Evolutionary conservation across 2,329 filamentous ascomycete genomes (phyloP), one percentile per base, ranked within the genome.

Genomic region (Scedosporium boydii): DNA sequence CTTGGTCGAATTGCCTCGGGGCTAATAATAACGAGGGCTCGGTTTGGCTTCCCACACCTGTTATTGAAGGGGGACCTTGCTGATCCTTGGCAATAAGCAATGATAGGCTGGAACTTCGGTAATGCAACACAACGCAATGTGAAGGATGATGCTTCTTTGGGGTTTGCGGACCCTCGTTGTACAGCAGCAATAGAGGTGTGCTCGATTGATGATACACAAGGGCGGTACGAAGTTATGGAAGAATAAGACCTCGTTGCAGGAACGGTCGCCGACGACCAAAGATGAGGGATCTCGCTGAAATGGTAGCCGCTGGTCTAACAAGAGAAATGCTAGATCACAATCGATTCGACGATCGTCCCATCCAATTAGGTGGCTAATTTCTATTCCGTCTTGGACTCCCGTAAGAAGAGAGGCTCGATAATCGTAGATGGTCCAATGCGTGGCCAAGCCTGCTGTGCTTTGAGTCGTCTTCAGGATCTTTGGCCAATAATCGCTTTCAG

Each of bases 101-200:
- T 61, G 59, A 61, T 56, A 61, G 46, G 59, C 29, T 41, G 46
- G n/a, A 21, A n/a, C 26, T 42, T 56, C 59, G 59, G 59, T 16
- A 61, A 60, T 51, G 59, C 44, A 58, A 58, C 44, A 46, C 46
- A 51, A 60, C 44, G 46, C 46, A 51, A 55, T 53, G 46, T 38
- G 59, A 56, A 61, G 16, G 38, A 59, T 59, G 46, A 21, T 61
- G 59, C 59, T 61, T 61, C 34, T 56, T 61, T 23, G 48, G 59
- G 59, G 48, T 42, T 29, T 29, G 46, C 26, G 42, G 44, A 27
- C 27, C 56, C 9, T 16, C 26, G 27, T 58, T 18, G 56, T 41
- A 55, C 56, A 34, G 34, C 27, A 41, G 56, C 16, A 58, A 23
- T 58, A 3, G n/a, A 58, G 34, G 27, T n/a, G 18, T 55, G 18